Percentiles rank a stretch among this genome's conserved stretches.
phyloP scores from a whole-genome alignment of 306 rosid genomes.

The Quercus gilva region DNA sequence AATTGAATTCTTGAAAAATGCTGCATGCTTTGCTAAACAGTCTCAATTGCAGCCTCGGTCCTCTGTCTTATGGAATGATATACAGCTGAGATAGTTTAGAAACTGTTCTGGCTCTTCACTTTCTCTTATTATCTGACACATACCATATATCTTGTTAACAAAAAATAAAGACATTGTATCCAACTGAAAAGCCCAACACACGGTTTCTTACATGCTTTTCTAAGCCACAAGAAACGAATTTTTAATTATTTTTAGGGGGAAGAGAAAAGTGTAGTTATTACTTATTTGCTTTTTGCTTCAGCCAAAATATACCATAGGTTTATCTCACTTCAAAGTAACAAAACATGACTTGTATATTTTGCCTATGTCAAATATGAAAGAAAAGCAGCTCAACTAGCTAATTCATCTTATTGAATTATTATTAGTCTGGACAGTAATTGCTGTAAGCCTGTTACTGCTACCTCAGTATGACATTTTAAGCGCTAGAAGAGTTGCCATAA shows the following conservation, averaged over 20 bases:
- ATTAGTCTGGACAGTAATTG: not conserved
- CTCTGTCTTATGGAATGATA: conserved; percentile 3
- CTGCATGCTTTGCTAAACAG: not conserved
- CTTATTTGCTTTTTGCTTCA: not conserved
- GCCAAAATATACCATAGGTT: not conserved
- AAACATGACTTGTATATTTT: not conserved
- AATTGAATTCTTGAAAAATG: not conserved
- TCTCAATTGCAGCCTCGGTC: not conserved
- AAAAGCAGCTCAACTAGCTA: not conserved
- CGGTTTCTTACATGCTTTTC: not conserved
- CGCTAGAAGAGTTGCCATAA: not conserved
- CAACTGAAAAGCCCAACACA: not conserved
- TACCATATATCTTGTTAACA: not conserved
- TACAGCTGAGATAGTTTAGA: conserved; percentile 23
- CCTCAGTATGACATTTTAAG: not conserved
- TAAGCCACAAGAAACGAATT: not conserved
- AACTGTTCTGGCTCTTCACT: conserved; percentile 51
- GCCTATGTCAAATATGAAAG: not conserved
- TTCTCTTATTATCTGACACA: conserved; percentile 44
- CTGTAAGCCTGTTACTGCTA: not conserved
- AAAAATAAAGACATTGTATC: not conserved
- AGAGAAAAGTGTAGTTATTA: not conserved
- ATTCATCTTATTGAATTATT: not conserved
- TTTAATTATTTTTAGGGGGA: too few relatives aligned
- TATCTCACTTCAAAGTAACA: not conserved